phyloP scores from a whole-genome alignment of 257 asterid species.

The Orobanche coerulescens region DNA sequence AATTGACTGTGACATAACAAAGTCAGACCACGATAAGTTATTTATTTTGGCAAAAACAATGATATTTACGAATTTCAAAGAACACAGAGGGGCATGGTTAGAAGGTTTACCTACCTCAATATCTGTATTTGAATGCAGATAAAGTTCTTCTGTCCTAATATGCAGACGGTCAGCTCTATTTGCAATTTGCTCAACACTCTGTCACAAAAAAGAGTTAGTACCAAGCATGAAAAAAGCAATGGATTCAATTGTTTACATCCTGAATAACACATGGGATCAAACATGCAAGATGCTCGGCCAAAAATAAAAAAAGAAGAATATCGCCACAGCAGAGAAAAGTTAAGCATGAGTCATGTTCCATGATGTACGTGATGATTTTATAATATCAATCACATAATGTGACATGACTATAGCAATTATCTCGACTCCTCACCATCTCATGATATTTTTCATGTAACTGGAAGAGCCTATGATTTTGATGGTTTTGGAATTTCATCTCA shows the following conservation, averaged over 20 bases:
- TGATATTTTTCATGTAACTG: no score
- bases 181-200: slow-evolving; percentile 96
- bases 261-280: not conserved
- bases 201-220: slow-evolving; percentile 24
- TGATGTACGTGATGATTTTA: no score
- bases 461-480: no score
- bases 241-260: slow-evolving; percentile 1
- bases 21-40: not conserved
- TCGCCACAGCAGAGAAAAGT: not conserved
- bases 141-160: slow-evolving; percentile 55
- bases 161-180: slow-evolving; percentile 82
- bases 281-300: not conserved
- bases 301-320: not conserved
- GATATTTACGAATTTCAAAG: not conserved
- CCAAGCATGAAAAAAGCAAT: not conserved
- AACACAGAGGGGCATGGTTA: slow-evolving; percentile 13
- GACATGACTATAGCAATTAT: no score
- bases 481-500: no score
- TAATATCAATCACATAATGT: no score
- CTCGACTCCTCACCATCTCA: no score
- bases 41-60: not conserved
- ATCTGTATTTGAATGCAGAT: slow-evolving; percentile 78
- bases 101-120: slow-evolving; percentile 72
- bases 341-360: no score
- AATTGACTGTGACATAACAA: slow-evolving; percentile 6